These are phyloP conservation scores for Fusarium sp. DNA, from an alignment of 2,329 filamentous ascomycete genomes.

Conservation along the genomic window DNA sequence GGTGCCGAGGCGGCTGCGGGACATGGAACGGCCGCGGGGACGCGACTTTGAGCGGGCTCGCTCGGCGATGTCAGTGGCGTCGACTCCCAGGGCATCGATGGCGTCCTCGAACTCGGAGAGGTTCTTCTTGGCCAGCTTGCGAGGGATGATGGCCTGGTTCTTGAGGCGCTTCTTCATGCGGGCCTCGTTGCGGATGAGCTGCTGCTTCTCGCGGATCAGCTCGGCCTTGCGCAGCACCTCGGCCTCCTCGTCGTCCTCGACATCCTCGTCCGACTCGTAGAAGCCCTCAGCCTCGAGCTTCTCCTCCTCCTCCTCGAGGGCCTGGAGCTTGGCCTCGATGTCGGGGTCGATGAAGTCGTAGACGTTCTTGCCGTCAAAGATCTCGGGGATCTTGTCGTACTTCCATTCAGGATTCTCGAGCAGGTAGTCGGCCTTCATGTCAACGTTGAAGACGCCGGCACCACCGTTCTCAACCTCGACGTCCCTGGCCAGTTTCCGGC, in stretches of 20 bases:
- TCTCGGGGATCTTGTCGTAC: slow-evolving; percentile 93
- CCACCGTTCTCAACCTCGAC: slow-evolving; percentile 92
- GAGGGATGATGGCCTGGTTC: slow-evolving; percentile 94
- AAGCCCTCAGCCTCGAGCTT: slow-evolving; percentile 90
- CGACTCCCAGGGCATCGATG: slow-evolving; percentile 86
- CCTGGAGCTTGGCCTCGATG: slow-evolving; percentile 91
- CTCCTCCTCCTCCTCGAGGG: slow-evolving; percentile 95
- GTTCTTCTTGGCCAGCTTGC: slow-evolving; percentile 82
- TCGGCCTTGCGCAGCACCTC: slow-evolving; percentile 93
- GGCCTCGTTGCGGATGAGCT: slow-evolving; percentile 91
- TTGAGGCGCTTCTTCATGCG: slow-evolving; percentile 97
- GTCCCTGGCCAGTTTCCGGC: slow-evolving; percentile 83
- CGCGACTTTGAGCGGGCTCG: slow-evolving; percentile 75
- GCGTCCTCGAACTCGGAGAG: slow-evolving; percentile 88
- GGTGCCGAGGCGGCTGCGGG: slow-evolving; percentile 70
- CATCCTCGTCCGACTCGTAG: slow-evolving; percentile 85
- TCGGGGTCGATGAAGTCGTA: slow-evolving; percentile 98
- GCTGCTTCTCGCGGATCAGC: slow-evolving; percentile 93
- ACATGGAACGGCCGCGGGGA: slow-evolving; percentile 76
- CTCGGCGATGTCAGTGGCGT: slow-evolving; percentile 78
- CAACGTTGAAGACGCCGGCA: slow-evolving; percentile 94
- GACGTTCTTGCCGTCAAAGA: slow-evolving; percentile 95
- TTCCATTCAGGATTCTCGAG: slow-evolving; percentile 94
- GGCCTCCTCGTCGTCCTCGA: slow-evolving; percentile 89
- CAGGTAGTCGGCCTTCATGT: slow-evolving; percentile 88